Base-by-base conservation (phyloP, 2,329 filamentous ascomycete genomes). In the Sporothrix brasiliensis region DNA sequence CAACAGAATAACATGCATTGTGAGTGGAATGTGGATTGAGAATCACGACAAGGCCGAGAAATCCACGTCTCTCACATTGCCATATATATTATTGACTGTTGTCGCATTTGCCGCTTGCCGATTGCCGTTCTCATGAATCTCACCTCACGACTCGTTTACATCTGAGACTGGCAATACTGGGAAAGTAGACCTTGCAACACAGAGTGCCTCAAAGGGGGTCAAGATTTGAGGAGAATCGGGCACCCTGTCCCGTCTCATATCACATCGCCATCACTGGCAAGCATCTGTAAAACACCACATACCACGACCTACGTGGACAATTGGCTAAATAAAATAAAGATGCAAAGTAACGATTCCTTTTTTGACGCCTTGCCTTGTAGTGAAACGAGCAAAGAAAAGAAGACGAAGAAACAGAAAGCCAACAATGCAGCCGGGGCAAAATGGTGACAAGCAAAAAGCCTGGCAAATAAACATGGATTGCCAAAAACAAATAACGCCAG, bases 301-400 rank as follows among this genome's bases (percentile, higher is more conserved):
- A 34, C 34, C 34, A 34, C 34, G 34, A 34, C 34, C 34, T 34
- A 9, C 4, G 34, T 34, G 34, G 34, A 34, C 34, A 44, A 44
- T 44, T 44, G 3, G 41, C 1, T 16, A 44, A 19, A 50, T 50
- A 50, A 41, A n/a, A 61, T 34, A 53, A 60, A 27, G 30, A 19
- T 60, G 4, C n/a, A n/a, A 27, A 69, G 47, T 41, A 49, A 13
- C n/a, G n/a, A 19, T 44, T 21, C 68, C 27, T 50, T 68, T 69
- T 71, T 71, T 49, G 67, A 69, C 67, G 70, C 70, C 70, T 63
- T 69, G 67, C 61, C 47, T 39, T 27, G 47, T 50, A 7, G 14
- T 34, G 34, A 14, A 52, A 50, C 30, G 39, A 68, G 63, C 16
- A 67, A 68, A 67, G 10, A 56, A 56, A 49, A 60, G 41, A 49